Base-by-base conservation (phyloP, 2,329 filamentous ascomycete species). In the Fusarium palustre region DNA sequence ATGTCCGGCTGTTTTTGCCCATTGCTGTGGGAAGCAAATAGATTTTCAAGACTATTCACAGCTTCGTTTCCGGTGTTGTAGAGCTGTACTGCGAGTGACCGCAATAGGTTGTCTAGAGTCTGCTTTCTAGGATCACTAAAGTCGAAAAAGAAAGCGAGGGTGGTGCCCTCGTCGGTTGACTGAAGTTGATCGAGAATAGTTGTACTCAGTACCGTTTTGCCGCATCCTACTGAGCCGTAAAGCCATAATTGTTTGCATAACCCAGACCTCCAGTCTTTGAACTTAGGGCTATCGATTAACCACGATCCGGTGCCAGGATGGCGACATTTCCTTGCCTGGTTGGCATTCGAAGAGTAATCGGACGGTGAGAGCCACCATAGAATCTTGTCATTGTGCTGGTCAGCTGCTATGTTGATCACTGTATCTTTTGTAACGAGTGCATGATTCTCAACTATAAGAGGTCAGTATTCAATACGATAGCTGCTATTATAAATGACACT, bases 151-250 rank as follows among this genome's bases (percentile, higher is more conserved):
- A 47, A 47, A 0, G 45, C n/a, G 0, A 47, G 28, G 1, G 18
- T 3, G 2, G 8, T 36, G 4, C 25, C 8, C 25, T n/a, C 8
- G 16, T 7, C 2, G 36, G 2, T 16, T n/a, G 10, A n/a, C n/a
- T 20, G 36, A 20, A 75, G 55, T 34, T 72, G 1, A n/a, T 74
- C 70, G 0, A 74, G 18, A 1, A 76, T 38, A 0, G 24, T 70
- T 0, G 69, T 56, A 33, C 55, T 69, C 0, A 75, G 53, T 1
- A 74, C 59, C 0, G 72, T 75, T 47, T 76, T 74, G 2, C 72
- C 71, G 18, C 57, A 69, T 12, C 72, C 71, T 10, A 59, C 42
- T 8, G 55, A 33, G 0, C 72, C 73, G 4, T 69, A 24, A 0
- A 75, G 42, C 42, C 24, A 48, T 1, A 55, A 1, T 11, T 48